phyloP scores from a whole-genome alignment of 192 early-diverging fungal species.

The Coemansia erecta region DNA sequence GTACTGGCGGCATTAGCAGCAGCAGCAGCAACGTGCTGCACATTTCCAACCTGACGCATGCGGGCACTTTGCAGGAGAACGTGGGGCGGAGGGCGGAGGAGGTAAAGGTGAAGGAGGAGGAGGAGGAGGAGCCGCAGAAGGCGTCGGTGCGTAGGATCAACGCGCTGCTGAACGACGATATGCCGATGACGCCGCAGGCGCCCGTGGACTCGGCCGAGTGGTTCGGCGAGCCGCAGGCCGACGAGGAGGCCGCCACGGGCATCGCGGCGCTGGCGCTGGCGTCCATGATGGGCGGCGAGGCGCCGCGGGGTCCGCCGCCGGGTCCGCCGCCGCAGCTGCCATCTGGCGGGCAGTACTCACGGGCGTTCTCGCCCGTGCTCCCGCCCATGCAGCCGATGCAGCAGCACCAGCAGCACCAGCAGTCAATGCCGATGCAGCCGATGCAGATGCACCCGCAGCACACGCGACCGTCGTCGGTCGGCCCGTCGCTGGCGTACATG shows the following conservation, averaged over 20 bases:
- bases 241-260: slow-evolving; percentile 42
- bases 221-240: slow-evolving; percentile 13
- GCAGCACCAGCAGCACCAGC: slow-evolving; percentile 15
- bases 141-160: slow-evolving; percentile 37
- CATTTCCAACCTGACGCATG: slow-evolving; percentile 20
- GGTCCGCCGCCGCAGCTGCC: no score
- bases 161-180: slow-evolving; percentile 37
- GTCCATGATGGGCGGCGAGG: slow-evolving; percentile 40
- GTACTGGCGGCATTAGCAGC: background rate
- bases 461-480: slow-evolving; percentile 35
- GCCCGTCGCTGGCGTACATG: slow-evolving; percentile 10
- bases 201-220: slow-evolving; percentile 10
- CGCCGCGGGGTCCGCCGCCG: no score
- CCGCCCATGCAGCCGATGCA: no score
- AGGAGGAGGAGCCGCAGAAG: slow-evolving; percentile 22
- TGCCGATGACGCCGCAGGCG: slow-evolving; percentile 3
- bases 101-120: background rate
- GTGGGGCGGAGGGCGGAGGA: background rate
- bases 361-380: no score
- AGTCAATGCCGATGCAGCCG: no score
- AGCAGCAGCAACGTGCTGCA: slow-evolving; percentile 4
- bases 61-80: background rate
- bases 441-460: slow-evolving; percentile 4
- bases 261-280: slow-evolving; percentile 49
- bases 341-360: no score